Percentiles rank a stretch among this genome's conserved stretches.
Conservation (phyloP, 192 early-diverging fungal species). For the Lobosporangium transversale region DNA sequence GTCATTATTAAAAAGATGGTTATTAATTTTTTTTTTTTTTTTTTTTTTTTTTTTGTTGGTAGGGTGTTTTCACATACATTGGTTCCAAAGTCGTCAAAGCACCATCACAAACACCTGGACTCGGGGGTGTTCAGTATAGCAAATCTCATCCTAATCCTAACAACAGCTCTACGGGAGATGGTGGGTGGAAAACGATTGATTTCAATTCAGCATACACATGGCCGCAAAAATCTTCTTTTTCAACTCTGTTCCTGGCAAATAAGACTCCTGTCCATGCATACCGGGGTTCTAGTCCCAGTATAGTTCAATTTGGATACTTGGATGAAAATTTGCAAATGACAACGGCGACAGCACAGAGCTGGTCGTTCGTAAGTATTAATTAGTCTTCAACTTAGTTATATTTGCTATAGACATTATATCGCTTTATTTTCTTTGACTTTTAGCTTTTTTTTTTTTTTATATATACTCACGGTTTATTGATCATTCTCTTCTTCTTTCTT, state of each 20-base stretch:
- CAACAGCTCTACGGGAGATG: neutral
- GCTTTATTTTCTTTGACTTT: neutral
- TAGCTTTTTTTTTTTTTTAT: neutral
- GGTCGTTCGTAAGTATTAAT: too few species aligned
- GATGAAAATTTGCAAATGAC: neutral
- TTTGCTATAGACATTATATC: too few species aligned
- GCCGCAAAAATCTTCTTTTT: neutral
- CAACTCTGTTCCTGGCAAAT: neutral
- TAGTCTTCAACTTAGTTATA: too few species aligned
- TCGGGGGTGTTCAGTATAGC: neutral
- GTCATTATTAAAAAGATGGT: too few species aligned
- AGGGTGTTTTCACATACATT: constrained; percentile 5
- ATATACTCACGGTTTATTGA: neutral
- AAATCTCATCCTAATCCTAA: neutral
- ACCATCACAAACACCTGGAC: neutral
- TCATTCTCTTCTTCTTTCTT: too few species aligned
- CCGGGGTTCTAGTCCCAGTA: neutral
- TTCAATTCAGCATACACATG: neutral
- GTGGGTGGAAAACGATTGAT: constrained; percentile 3
- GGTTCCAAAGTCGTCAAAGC: neutral
- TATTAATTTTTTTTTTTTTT: too few species aligned
- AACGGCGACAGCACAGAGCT: too few species aligned
- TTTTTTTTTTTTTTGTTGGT: too few species aligned
- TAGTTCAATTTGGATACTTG: neutral
- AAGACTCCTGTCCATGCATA: neutral